Evolutionary conservation across 768 basidiomycete genomes (phyloP).

Genomic region (Cystobasidium ongulense): DNA sequence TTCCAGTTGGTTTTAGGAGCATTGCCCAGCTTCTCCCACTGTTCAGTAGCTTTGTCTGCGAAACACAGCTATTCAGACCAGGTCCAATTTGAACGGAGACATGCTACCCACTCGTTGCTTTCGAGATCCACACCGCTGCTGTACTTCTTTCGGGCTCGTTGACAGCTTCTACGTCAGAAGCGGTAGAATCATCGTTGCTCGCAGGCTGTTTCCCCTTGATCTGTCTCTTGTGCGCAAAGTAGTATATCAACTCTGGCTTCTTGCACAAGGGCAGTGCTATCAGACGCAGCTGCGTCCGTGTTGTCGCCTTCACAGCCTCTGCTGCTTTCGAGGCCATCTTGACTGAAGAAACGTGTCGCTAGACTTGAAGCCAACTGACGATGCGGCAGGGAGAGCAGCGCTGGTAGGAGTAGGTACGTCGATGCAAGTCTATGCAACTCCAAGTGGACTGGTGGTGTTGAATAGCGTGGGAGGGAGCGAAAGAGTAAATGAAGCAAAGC

Average conservation of each 20-base stretch:
- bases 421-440: too few relatives aligned
- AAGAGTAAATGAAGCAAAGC: not conserved
- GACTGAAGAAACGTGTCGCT: not conserved
- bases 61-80: not conserved
- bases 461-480: too few relatives aligned
- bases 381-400: too few relatives aligned
- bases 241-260: constrained; percentile 26
- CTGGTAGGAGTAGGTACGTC: too few relatives aligned
- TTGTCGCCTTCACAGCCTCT: not conserved
- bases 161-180: not conserved
- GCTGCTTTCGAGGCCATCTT: constrained; percentile 9
- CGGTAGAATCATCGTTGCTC: not conserved
- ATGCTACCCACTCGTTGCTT: constrained; percentile 10
- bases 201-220: constrained; percentile 24
- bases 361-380: too few relatives aligned
- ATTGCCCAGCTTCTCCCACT: constrained; percentile 30
- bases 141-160: constrained; percentile 13
- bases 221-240: constrained; percentile 8
- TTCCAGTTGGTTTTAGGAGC: constrained; percentile 14
- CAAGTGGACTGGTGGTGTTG: too few relatives aligned
- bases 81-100: not conserved
- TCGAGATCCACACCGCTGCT: not conserved
- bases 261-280: constrained; percentile 15
- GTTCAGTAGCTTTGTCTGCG: constrained; percentile 20
- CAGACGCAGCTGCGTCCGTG: constrained; percentile 9